These are phyloP conservation scores for Coemansia sp. DNA, from an alignment of 192 early-diverging fungal species.

Conservation along the genomic window DNA sequence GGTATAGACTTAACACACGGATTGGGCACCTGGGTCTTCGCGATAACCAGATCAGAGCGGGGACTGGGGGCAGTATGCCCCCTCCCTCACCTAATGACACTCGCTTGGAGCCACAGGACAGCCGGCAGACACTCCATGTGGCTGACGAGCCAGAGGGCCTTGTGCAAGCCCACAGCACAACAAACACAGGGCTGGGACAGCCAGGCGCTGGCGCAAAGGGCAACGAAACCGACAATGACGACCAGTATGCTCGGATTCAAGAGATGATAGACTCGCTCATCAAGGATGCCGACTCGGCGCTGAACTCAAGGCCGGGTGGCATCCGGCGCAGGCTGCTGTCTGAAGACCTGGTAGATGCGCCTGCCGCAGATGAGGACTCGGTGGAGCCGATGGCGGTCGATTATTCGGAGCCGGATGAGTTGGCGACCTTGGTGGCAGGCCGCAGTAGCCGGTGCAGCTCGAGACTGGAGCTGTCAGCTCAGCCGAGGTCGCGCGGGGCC, in stretches of 20 bases:
- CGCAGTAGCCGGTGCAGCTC: neutral
- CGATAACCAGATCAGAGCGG: neutral
- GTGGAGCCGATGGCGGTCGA: conserved; percentile 13
- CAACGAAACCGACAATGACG: conserved; percentile 18
- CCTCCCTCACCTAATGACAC: no score
- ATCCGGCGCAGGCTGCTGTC: neutral
- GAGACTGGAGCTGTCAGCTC: no score
- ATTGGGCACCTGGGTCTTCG: conserved; percentile 19
- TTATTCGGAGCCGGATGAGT: conserved; percentile 24
- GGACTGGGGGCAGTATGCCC: no score
- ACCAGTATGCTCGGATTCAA: conserved; percentile 42
- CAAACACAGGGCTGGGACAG: no score
- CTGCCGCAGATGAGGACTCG: no score
- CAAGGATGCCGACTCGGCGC: conserved; percentile 38
- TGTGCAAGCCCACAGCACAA: no score
- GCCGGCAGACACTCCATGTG: neutral
- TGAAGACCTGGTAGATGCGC: no score
- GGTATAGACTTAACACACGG: conserved; percentile 32
- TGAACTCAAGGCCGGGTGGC: conserved; percentile 20
- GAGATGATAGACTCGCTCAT: conserved; percentile 47
- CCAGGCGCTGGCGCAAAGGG: no score
- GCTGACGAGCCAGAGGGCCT: no score
- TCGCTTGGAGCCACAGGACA: neutral
- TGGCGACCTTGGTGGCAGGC: conserved; percentile 1
- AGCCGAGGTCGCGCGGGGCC: neutral